Conservation (phyloP, 805 yeast species). For the Cyberlindnera sargentensis region DNA sequence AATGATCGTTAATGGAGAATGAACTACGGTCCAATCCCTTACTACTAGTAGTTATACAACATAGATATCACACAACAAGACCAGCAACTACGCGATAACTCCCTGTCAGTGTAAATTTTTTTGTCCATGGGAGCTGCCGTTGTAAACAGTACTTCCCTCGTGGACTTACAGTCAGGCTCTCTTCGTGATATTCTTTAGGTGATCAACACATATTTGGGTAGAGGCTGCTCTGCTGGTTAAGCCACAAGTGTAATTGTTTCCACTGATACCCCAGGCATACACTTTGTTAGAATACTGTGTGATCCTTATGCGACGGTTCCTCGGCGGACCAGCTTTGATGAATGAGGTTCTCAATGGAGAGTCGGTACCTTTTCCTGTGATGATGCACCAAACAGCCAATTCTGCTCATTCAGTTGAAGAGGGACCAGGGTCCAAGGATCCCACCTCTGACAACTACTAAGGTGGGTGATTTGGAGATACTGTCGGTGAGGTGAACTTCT, state of each 20-base stretch:
- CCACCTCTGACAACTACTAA: slow-evolving; percentile 51
- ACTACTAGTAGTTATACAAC: too few species aligned
- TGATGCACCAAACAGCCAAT: slow-evolving; percentile 64
- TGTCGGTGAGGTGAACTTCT: slow-evolving; percentile 3
- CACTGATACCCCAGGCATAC: slow-evolving; percentile 57
- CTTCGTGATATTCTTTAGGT: too few species aligned
- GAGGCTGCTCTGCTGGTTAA: slow-evolving; percentile 59
- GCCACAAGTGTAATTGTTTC: slow-evolving; percentile 61
- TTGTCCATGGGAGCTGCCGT: too few species aligned
- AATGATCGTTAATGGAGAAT: too few species aligned
- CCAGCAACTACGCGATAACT: too few species aligned
- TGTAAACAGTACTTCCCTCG: too few species aligned
- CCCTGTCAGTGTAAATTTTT: too few species aligned
- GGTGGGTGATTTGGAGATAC: slow-evolving; percentile 32
- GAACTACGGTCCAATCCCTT: too few species aligned
- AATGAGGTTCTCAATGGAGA: slow-evolving; percentile 82
- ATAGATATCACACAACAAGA: too few species aligned
- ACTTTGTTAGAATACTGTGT: slow-evolving; percentile 67
- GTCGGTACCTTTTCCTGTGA: slow-evolving; percentile 68
- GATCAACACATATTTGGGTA: slow-evolving; percentile 43
- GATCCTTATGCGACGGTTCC: slow-evolving; percentile 41
- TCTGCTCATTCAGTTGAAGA: too few species aligned
- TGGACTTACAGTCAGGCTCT: too few species aligned
- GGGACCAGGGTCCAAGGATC: too few species aligned
- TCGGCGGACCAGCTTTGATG: slow-evolving; percentile 38